Evolutionary conservation across 2,329 filamentous ascomycete species (phyloP), one percentile per base, ranked within the genome.

Genomic region (Fusarium compactum): DNA sequence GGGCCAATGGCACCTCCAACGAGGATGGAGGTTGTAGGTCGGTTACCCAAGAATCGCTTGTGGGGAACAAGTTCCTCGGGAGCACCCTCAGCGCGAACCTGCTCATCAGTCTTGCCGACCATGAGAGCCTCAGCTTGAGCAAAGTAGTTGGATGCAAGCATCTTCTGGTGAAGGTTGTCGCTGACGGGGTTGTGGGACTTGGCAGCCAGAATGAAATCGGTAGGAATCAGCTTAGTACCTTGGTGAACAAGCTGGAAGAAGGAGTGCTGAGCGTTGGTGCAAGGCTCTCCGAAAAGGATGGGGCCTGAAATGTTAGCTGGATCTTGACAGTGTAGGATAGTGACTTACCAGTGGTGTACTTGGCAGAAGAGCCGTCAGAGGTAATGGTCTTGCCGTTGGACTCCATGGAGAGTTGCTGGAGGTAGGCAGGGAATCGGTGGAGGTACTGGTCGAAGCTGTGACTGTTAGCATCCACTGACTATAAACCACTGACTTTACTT

Each of bases 181-280:
- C 94, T 90, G 70, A 97, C 91, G 58, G 95, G 95, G 89, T 99
- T 99, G 89, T 99, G 96, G 59, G 94, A 97, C 85, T 98, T 89
- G 71, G 94, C 95, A 41, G 96, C 96, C 76, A 99, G 86, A 84
- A 99, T 97, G 86, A 99, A 99, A 84, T 99, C 96, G 75, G 95
- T 92, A 18, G 96, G 96, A 80, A 99, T 98, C 78, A 99, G 91
- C 89, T 98, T 98, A 76, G 96, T 99, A 78, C 96, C 96, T 84
- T 99, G 96, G 87, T 99, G 96, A 64, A 99, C 90, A 50, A 99
- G 91, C 88, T 99, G 96, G 91, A 97, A 99, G 91, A 99, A 99
- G 67, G 96, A 98, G 89, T 99, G 96, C 86, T 99, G 96, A 46
- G 96, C 96, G 80, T 99, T 99, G 81, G 96, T 99, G 83, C 94